Conservation (phyloP, 257 asterid species). For the Striga asiatica region DNA sequence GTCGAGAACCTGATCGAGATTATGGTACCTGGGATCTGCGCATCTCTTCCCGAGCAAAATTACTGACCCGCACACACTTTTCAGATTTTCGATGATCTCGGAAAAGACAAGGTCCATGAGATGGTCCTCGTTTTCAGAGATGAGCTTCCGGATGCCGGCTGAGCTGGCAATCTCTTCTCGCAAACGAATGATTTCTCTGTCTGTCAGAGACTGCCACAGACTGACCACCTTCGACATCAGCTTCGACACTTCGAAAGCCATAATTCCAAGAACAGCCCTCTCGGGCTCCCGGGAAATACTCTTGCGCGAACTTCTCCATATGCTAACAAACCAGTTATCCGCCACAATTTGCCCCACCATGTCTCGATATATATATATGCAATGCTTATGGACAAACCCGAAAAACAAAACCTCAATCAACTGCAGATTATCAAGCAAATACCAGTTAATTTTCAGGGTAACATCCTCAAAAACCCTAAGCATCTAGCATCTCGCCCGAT, state of each 20-base stretch:
- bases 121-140: constrained; percentile 47
- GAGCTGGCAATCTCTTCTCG: constrained; percentile 56
- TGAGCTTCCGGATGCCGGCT: constrained; percentile 54
- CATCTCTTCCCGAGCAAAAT: constrained; percentile 65
- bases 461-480: background rate
- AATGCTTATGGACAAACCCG: constrained; percentile 7
- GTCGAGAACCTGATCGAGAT: constrained; percentile 42
- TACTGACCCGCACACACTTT: constrained; percentile 40
- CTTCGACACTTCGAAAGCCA: constrained; percentile 63
- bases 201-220: constrained; percentile 60
- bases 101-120: constrained; percentile 63
- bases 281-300: constrained; percentile 40
- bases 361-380: constrained; percentile 12
- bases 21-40: constrained; percentile 39
- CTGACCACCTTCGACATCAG: constrained; percentile 68
- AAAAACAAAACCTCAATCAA: constrained; percentile 23
- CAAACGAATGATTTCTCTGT: constrained; percentile 40
- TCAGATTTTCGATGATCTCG: constrained; percentile 53
- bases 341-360: constrained; percentile 53
- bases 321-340: constrained; percentile 49
- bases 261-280: constrained; percentile 42
- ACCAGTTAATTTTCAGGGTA: background rate
- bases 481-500: background rate
- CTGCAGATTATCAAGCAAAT: constrained; percentile 18
- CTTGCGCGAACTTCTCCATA: constrained; percentile 62